Percentiles rank a stretch among this genome's conserved stretches.
These are phyloP conservation scores for Scedosporium dehoogii DNA, from an alignment of 2,329 filamentous ascomycete genomes.

Conservation along the genomic window DNA sequence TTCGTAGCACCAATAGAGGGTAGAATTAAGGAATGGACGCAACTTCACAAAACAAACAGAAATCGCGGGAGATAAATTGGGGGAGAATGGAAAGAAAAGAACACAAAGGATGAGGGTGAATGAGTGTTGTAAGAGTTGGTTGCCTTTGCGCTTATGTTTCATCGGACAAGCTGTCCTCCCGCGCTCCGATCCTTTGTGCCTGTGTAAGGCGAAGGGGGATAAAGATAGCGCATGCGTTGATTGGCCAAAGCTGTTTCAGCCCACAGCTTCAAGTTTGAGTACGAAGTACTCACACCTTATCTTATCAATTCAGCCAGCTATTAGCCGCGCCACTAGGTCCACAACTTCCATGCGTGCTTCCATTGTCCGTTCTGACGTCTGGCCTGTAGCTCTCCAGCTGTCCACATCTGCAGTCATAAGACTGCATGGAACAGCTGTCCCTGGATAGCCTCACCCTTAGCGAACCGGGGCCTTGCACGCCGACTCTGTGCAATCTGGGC, in stretches of 20 bases:
- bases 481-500: background rate
- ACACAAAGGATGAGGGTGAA: background rate
- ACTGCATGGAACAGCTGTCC: background rate
- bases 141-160: background rate
- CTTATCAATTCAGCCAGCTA: too few species aligned
- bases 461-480: background rate
- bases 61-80: background rate
- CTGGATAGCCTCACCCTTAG: background rate
- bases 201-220: background rate
- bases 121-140: background rate
- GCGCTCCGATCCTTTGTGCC: background rate
- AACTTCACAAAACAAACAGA: background rate
- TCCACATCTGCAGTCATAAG: background rate
- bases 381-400: background rate
- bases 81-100: background rate
- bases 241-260: background rate
- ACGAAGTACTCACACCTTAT: background rate
- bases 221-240: background rate
- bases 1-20: background rate
- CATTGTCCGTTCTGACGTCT: background rate
- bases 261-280: too few species aligned
- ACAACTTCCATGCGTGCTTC: too few species aligned
- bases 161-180: background rate
- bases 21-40: constrained; percentile 4
- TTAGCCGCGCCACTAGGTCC: background rate